Base-by-base conservation (phyloP, 2,329 filamentous ascomycete genomes). In the Onygenales sp. region DNA sequence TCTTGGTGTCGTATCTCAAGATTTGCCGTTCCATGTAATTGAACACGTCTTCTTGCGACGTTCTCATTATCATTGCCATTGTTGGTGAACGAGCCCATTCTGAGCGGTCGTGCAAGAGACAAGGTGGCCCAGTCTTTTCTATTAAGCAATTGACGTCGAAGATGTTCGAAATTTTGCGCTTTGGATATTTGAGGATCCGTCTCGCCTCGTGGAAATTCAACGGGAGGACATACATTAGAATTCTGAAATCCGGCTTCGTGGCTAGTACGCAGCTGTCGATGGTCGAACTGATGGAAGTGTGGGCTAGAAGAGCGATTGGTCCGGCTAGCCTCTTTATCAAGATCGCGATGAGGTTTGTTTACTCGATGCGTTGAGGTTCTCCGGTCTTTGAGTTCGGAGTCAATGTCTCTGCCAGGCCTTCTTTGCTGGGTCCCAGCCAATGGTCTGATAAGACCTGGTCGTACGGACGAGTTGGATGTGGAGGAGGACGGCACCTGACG, bases 61-160 rank as follows among this genome's bases (percentile, higher is more conserved):
- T 62, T n/a, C 40, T 13, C 21, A 9, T 17, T 10, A 40, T 42
- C 11, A 14, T 8, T 36, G 14, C 32, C 17, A 17, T 36, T 49
- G 13, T 13, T 40, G 10, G 11, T 34, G 36, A 49, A 49, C 2
- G 4, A 8, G 36, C 36, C 32, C 13, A 39, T 49, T 47, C 63
- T 59, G 6, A 71, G 54, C 7, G 70, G 69, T 40, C 66, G 66
- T 9, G 65, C 56, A 4, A 59, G 59, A 8, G 65, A 65, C 9
- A 72, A 56, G 2, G 60, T 61, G n/a, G 64, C 69, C 70, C 70
- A 72, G 52, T 73, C 70, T 5, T 60, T 50, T 43, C 63, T 62
- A 49, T 66, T 54, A 5, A 72, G 65, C 1, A 73, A 61, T 33
- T 61, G 61, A 10, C 57, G 65, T 44, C 67, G 70, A 36, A 71